Conservation (phyloP, 768 basidiomycete genomes). For the Tulasnella sp. region DNA sequence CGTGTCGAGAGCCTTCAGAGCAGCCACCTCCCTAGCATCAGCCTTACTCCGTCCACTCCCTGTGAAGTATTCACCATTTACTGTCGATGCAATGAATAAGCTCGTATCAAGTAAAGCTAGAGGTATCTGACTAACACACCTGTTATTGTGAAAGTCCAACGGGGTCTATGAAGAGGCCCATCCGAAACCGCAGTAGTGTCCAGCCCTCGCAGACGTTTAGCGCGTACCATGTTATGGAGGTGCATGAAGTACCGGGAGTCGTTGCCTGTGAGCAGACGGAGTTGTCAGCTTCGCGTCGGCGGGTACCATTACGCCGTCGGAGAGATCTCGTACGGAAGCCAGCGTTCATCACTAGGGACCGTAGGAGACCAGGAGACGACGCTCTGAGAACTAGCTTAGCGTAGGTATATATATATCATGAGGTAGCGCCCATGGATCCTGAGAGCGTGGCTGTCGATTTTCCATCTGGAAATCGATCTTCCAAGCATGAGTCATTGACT, state of each 20-base stretch:
- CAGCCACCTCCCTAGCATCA: neutral
- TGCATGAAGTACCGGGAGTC: neutral
- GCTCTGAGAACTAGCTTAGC: too few species aligned
- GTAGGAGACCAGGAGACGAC: too few species aligned
- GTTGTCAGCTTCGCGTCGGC: neutral
- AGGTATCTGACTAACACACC: neutral
- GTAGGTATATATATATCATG: too few species aligned
- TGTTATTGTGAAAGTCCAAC: neutral
- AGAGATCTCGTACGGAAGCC: neutral
- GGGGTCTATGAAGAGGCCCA: neutral
- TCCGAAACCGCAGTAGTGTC: neutral
- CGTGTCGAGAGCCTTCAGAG: neutral
- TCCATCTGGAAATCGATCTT: too few species aligned
- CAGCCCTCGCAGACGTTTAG: neutral
- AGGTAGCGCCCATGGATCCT: too few species aligned
- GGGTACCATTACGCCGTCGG: neutral
- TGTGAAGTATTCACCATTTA: neutral
- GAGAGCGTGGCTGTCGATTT: too few species aligned
- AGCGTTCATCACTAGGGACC: neutral
- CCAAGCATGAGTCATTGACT: too few species aligned
- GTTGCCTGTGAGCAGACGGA: neutral
- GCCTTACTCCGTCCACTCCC: neutral
- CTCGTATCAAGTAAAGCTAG: neutral
- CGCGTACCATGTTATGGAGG: neutral
- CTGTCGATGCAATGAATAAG: neutral